Evolutionary conservation across 1,284 basidiomycete species (phyloP).

Genomic region (Trichosporon sp.): DNA sequence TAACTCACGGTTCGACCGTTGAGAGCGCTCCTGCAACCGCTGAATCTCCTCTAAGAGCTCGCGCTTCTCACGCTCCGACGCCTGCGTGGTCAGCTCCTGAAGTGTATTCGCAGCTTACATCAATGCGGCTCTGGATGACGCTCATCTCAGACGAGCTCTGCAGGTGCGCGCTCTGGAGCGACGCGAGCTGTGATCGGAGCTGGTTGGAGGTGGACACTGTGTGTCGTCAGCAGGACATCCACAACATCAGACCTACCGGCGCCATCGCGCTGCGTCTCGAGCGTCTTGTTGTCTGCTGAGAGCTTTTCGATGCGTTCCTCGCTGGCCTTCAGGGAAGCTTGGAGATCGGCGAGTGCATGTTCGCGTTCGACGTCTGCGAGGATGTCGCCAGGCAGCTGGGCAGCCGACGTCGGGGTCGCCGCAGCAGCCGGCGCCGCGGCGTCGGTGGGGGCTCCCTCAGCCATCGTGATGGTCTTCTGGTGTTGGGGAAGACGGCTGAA

Average conservation of each 20-base stretch:
- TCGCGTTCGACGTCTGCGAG: constrained; percentile 54
- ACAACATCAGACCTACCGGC: constrained; percentile 37
- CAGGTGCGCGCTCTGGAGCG: constrained; percentile 45
- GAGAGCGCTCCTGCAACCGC: constrained; percentile 43
- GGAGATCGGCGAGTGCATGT: constrained; percentile 50
- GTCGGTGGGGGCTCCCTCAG: constrained; percentile 20
- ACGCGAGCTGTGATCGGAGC: constrained; percentile 46
- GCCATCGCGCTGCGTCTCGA: constrained; percentile 42
- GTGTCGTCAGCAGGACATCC: constrained; percentile 5
- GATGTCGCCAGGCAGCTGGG: constrained; percentile 36
- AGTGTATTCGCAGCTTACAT: constrained; percentile 34
- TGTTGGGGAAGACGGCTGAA: background rate
- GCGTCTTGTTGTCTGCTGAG: constrained; percentile 39
- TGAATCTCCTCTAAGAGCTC: constrained; percentile 51
- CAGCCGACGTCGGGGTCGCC: constrained; percentile 20
- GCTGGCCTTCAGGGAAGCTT: constrained; percentile 41
- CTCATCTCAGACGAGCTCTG: constrained; percentile 43
- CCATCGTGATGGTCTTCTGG: constrained; percentile 13
- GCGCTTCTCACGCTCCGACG: constrained; percentile 50
- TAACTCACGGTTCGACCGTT: constrained; percentile 43
- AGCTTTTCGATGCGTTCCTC: constrained; percentile 43
- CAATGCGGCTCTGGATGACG: constrained; percentile 44
- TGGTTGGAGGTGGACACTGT: constrained; percentile 46
- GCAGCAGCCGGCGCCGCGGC: constrained; percentile 17
- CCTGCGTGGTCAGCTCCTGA: constrained; percentile 31